Evolutionary conservation across 164 flowering plant genomes (phyloP).

Genomic region (Warburgia ugandensis): DNA sequence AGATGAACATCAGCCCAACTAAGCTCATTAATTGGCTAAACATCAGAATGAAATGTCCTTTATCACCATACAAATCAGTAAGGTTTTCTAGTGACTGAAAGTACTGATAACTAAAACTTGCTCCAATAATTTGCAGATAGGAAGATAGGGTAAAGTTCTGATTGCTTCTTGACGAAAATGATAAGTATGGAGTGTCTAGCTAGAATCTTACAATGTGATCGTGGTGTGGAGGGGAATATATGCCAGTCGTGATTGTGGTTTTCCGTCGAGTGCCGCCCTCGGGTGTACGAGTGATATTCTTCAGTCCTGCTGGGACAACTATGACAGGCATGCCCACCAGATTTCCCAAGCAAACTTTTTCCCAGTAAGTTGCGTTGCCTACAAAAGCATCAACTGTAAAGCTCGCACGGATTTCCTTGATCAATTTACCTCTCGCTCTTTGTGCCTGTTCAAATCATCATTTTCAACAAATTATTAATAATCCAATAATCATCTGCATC

Average conservation of each 20-base stretch:
- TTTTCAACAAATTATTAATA: neutral
- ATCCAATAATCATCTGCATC: neutral
- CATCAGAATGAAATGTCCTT: no score
- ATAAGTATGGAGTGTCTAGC: neutral
- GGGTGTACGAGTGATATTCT: slow-evolving; percentile 40
- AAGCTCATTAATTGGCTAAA: no score
- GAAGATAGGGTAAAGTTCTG: neutral
- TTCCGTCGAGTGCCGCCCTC: slow-evolving; percentile 37
- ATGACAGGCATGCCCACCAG: slow-evolving; percentile 83
- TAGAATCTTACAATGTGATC: slow-evolving; percentile 72
- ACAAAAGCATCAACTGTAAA: slow-evolving; percentile 82
- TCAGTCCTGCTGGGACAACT: slow-evolving; percentile 74
- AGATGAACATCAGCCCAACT: no score
- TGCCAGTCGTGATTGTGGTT: slow-evolving; percentile 69
- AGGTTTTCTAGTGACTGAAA: no score
- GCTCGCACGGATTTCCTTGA: slow-evolving; percentile 53
- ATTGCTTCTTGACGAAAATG: neutral
- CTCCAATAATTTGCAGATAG: no score
- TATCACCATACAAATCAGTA: no score
- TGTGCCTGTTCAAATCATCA: slow-evolving; percentile 56
- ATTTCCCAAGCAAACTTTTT: slow-evolving; percentile 83
- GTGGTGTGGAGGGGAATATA: slow-evolving; percentile 72
- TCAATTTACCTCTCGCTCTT: slow-evolving; percentile 76
- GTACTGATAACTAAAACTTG: no score
- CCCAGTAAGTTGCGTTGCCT: slow-evolving; percentile 92